phyloP scores from a whole-genome alignment of 495 filamentous ascomycete species.

The Hypoxylon subgilvum region DNA sequence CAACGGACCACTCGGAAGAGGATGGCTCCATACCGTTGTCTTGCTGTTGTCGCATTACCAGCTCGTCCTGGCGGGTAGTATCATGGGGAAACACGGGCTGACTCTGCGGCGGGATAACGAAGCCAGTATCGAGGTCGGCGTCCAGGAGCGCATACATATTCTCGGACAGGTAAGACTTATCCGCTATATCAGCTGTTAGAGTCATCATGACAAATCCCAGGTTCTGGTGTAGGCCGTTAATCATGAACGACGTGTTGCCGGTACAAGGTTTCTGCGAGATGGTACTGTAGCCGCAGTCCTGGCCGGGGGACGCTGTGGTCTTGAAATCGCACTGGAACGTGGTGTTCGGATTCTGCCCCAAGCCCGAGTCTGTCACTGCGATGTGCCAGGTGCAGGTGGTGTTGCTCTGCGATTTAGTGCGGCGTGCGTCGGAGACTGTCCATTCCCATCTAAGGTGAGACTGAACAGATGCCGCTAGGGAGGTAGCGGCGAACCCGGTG shows the following conservation, averaged over 20 bases:
- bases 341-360: background rate
- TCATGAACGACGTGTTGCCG: background rate
- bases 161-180: slow-evolving; percentile 24
- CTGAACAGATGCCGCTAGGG: background rate
- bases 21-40: background rate
- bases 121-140: slow-evolving; percentile 11
- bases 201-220: slow-evolving; percentile 36
- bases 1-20: slow-evolving; percentile 8
- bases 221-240: slow-evolving; percentile 38
- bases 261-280: slow-evolving; percentile 18
- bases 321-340: slow-evolving; percentile 28
- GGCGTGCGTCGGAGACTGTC: slow-evolving; percentile 11
- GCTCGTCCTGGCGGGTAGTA: background rate
- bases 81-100: background rate
- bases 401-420: slow-evolving; percentile 1
- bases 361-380: background rate
- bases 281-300: slow-evolving; percentile 20
- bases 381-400: slow-evolving; percentile 3
- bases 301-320: background rate
- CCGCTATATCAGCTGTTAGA: slow-evolving; percentile 17
- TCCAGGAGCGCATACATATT: slow-evolving; percentile 40
- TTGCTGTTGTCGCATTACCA: background rate
- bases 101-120: slow-evolving; percentile 14
- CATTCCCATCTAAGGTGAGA: background rate
- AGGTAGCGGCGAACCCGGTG: background rate